Evolutionary conservation across 345 rosid species (phyloP).

Genomic region (Clausena lansium): DNA sequence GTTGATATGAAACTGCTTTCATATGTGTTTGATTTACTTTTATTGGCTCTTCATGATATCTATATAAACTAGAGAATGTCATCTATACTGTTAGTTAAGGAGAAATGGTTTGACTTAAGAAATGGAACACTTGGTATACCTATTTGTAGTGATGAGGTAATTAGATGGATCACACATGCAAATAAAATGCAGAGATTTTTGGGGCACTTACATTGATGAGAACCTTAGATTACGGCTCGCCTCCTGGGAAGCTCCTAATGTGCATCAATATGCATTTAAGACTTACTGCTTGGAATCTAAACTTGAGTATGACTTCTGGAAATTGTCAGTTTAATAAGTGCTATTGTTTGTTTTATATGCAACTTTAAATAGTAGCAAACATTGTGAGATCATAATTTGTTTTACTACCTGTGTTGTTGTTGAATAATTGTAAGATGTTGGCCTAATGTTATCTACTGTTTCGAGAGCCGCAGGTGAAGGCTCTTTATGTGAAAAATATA

Average conservation of each 20-base stretch:
- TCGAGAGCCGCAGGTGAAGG: conserved; percentile 69
- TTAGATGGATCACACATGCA: not conserved
- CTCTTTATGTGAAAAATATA: conserved; percentile 90
- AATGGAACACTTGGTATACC: not conserved
- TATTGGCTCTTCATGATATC: not conserved
- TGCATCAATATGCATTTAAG: not conserved
- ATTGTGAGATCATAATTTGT: not conserved
- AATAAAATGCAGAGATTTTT: not conserved
- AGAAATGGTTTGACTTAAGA: conserved; percentile 3
- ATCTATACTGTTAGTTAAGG: not conserved
- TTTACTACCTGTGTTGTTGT: not conserved
- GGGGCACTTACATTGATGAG: not conserved
- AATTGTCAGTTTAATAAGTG: not conserved
- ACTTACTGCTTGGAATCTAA: not conserved
- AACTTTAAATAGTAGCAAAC: not conserved
- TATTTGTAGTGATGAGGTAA: not conserved
- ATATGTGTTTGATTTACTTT: not conserved
- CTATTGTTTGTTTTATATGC: not conserved
- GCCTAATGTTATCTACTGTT: conserved; percentile 15
- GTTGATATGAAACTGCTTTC: conserved; percentile 6
- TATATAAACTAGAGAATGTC: not conserved
- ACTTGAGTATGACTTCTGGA: not conserved
- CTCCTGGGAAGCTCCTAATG: not conserved
- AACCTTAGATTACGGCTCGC: not conserved
- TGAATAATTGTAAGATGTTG: conserved; percentile 1